Percentiles rank a stretch among this genome's conserved stretches.
Evolutionary conservation across 192 early-diverging fungal genomes (phyloP).

Genomic region (Jimgerdemannia lactiflua): DNA sequence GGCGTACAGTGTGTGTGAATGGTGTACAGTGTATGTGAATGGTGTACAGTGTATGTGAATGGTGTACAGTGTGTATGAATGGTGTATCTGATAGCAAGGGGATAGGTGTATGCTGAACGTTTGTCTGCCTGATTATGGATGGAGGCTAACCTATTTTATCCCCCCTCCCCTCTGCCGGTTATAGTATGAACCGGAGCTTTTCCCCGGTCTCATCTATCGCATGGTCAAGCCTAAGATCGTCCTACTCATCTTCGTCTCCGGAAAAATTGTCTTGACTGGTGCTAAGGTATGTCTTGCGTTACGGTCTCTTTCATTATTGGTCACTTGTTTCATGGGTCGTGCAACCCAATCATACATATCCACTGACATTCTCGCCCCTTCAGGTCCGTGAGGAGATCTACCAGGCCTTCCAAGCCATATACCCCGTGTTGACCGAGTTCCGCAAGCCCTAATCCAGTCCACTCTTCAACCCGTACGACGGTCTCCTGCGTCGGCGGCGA

Average conservation of each 20-base stretch:
- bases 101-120: not conserved
- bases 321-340: not conserved
- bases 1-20: not conserved
- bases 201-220: constrained; percentile 98
- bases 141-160: not conserved
- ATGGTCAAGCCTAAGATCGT: constrained; percentile 99
- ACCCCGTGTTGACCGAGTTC: constrained; percentile 92
- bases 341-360: not conserved
- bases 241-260: constrained; percentile 97
- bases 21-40: not conserved
- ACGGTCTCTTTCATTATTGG: not conserved
- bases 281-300: constrained; percentile 62
- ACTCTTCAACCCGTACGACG: not conserved
- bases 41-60: no score
- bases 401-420: constrained; percentile 96
- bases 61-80: no score
- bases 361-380: constrained; percentile 2
- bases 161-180: not conserved
- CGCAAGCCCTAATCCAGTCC: constrained; percentile 58
- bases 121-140: not conserved
- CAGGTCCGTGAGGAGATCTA: constrained; percentile 91
- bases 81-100: not conserved
- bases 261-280: constrained; percentile 99
- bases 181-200: constrained; percentile 98
- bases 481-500: not conserved